These are phyloP conservation scores for Herpetospermum pedunculosum DNA, from an alignment of 306 rosid genomes.

Conservation along the genomic window DNA sequence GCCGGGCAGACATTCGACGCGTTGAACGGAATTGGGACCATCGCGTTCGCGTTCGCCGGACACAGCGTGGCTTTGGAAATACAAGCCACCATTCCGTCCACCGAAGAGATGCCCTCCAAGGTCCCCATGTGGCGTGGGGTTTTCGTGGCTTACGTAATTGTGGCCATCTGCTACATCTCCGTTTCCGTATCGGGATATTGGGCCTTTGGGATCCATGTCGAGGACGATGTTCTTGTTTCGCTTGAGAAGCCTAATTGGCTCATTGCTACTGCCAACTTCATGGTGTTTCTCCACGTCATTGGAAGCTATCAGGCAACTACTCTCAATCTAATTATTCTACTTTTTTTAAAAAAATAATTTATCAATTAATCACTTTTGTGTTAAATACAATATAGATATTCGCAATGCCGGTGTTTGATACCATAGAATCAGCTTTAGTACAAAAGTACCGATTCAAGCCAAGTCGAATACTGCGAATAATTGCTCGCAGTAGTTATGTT, in stretches of 20 bases:
- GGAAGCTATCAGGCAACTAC: conserved; percentile 74
- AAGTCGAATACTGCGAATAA: conserved; percentile 21
- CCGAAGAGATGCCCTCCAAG: conserved; percentile 36
- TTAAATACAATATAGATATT: no score
- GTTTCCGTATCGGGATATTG: conserved; percentile 51
- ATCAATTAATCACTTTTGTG: no score
- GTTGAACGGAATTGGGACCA: conserved; percentile 45
- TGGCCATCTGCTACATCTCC: conserved; percentile 27
- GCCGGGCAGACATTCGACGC: conserved; percentile 25
- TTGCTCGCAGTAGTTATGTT: conserved; percentile 27
- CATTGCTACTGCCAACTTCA: conserved; percentile 39
- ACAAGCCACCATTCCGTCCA: conserved; percentile 68
- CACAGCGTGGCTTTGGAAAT: conserved; percentile 56
- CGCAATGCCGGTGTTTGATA: conserved; percentile 54
- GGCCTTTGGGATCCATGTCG: conserved; percentile 48
- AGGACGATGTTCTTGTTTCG: conserved; percentile 57
- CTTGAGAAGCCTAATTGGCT: conserved; percentile 41
- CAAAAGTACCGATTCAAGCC: conserved; percentile 16
- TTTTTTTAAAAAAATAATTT: no score
- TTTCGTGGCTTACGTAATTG: conserved; percentile 31
- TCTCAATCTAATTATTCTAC: no score
- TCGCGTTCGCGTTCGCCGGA: conserved; percentile 63
- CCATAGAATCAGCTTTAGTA: conserved; percentile 33
- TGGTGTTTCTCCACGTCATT: conserved; percentile 60
- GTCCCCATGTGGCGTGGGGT: conserved; percentile 65